These are phyloP conservation scores for Ceratocystis variospora DNA, from an alignment of 2,329 filamentous ascomycete species.

Conservation along the genomic window DNA sequence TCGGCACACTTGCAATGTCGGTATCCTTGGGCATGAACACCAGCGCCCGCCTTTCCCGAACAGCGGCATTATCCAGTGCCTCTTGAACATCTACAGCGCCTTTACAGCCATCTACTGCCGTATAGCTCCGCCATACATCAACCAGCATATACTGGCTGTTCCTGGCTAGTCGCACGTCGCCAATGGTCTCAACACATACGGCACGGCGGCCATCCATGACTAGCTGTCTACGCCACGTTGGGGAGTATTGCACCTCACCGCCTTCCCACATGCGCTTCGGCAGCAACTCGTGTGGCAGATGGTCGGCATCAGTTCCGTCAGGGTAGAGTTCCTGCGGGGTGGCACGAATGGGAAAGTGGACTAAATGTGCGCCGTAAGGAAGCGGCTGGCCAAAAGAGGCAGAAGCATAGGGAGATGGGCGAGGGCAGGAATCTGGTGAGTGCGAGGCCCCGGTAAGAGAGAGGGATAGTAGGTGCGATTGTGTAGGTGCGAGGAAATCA, in stretches of 20 bases:
- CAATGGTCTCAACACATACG: constrained; percentile 35
- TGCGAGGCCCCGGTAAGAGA: constrained; percentile 34
- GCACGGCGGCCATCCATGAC: constrained; percentile 29
- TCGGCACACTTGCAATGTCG: constrained; percentile 18
- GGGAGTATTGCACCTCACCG: constrained; percentile 49
- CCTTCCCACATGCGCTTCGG: constrained; percentile 79
- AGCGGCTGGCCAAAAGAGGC: constrained; percentile 20
- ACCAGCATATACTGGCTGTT: constrained; percentile 34
- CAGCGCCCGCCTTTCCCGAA: constrained; percentile 37
- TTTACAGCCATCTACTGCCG: constrained; percentile 21
- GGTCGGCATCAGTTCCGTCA: constrained; percentile 74
- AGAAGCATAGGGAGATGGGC: constrained; percentile 17
- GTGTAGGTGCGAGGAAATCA: constrained; percentile 41
- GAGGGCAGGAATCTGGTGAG: constrained; percentile 15
- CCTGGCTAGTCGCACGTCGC: constrained; percentile 28
- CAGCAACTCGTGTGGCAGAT: constrained; percentile 54
- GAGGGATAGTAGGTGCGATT: constrained; percentile 50
- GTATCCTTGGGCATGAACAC: constrained; percentile 37
- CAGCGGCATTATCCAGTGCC: constrained; percentile 22
- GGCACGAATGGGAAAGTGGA: constrained; percentile 69
- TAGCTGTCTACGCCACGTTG: constrained; percentile 25
- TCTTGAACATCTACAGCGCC: constrained; percentile 13
- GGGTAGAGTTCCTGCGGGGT: constrained; percentile 48
- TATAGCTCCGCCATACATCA: constrained; percentile 36
- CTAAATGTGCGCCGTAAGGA: constrained; percentile 32